These are phyloP conservation scores for Monilinia fructigena DNA, from an alignment of 2,329 filamentous ascomycete genomes.

Conservation along the genomic window DNA sequence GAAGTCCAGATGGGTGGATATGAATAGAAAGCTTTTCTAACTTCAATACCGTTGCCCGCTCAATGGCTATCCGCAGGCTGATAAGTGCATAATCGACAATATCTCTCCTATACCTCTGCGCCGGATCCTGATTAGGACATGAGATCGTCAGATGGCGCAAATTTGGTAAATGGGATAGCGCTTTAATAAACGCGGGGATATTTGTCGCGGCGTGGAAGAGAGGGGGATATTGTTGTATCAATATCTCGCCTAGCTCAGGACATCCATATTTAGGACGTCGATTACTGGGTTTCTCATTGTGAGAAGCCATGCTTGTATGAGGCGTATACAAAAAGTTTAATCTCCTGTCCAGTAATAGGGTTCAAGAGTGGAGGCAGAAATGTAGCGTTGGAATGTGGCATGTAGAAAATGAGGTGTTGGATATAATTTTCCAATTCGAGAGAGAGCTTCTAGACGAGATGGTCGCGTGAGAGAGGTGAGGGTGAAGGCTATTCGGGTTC, in stretches of 20 bases:
- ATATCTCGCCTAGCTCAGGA: constrained; percentile 72
- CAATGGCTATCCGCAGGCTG: constrained; percentile 78
- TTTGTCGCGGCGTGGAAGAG: constrained; percentile 89
- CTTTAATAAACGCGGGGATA: constrained; percentile 77
- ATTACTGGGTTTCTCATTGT: constrained; percentile 44
- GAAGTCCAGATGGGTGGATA: constrained; percentile 72
- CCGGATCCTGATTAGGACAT: constrained; percentile 69
- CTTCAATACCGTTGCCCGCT: constrained; percentile 64
- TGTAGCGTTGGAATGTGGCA: constrained; percentile 74
- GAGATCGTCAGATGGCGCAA: constrained; percentile 73
- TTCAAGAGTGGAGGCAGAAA: constrained; percentile 84
- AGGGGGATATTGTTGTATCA: constrained; percentile 84
- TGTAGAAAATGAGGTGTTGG: constrained; percentile 72
- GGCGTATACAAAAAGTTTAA: constrained; percentile 81
- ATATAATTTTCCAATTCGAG: constrained; percentile 76
- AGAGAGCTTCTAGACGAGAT: constrained; percentile 69
- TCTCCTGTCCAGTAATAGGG: constrained; percentile 71
- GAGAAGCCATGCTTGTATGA: constrained; percentile 63
- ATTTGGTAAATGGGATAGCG: constrained; percentile 65
- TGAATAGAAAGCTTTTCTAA: constrained; percentile 71
- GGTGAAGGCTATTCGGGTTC: constrained; percentile 68
- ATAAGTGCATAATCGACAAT: constrained; percentile 87
- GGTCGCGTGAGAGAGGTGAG: constrained; percentile 74
- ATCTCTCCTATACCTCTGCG: constrained; percentile 70
- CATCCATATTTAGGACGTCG: constrained; percentile 73